Evolutionary conservation across 2,329 filamentous ascomycete genomes (phyloP), one percentile per base, ranked within the genome.

Genomic region (Cercospora sesami): DNA sequence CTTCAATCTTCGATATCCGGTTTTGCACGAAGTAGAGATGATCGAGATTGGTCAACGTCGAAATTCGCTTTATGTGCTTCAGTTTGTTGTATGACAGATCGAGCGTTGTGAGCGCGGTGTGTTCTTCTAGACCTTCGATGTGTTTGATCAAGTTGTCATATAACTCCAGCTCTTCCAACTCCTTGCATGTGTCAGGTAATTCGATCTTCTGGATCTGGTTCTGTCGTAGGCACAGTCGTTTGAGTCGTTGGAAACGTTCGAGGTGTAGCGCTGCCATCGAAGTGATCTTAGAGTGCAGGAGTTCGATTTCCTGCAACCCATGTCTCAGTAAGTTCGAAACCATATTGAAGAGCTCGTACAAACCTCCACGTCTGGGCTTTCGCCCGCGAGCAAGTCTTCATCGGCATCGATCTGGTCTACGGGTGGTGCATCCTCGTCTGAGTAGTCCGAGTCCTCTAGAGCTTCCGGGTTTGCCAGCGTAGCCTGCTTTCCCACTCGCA

Each of bases 51-150:
- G 83, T 90, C 68, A 99, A 83, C 75, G 94, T 91, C 67, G 86
- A 86, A 72, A 98, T 83, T 75, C 94, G 89, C 81, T 96, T 97
- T 83, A 99, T 96, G 81, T 97, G 94, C 80, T 97, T 97, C 83
- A 99, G 94, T 84, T 98, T 98, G 84, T 99, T 99, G 87, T 97
- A 99, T 79, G 92, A 96, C 62, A 99, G 85, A 78, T 99, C 95
- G 64, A 99, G 87, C 66, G 84, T 90, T 5, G 87, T 92, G 64
- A 99, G 86, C 69, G 91, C 85, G 12, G 85, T 87, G 66, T 97
- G 87, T 57, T 88, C 84, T 64, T 97, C 93, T 57, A 99, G 86
- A 31, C 92, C 92, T 72, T 90, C 89, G 80, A 97, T 88, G 79
- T 96, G 93, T 10, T 89, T 87, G 74, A 99, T 93, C 18, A 96